Percentiles rank a stretch among this genome's conserved stretches.
Conservation (phyloP, 192 early-diverging fungal genomes). For the Coemansia sp. region DNA sequence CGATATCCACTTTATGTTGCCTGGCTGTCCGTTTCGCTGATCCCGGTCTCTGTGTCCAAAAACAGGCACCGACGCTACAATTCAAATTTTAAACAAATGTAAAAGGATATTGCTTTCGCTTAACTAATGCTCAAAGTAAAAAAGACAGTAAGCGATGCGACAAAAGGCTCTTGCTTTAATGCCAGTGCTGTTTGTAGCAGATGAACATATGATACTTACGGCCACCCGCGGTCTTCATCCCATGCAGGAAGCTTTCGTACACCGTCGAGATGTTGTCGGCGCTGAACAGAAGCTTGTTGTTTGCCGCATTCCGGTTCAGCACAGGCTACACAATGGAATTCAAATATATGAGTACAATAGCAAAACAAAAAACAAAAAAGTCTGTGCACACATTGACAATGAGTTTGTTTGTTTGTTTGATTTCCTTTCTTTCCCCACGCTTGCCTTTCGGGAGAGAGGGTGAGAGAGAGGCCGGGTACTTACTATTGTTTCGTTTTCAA, state of each 20-base stretch:
- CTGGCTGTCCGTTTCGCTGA: constrained; percentile 1
- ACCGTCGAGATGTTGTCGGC: constrained; percentile 60
- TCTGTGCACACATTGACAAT: background rate
- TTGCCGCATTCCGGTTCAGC: constrained; percentile 43
- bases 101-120: background rate
- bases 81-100: background rate
- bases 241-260: constrained; percentile 76
- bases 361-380: background rate
- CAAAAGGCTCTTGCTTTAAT: no score
- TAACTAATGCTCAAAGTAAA: no score
- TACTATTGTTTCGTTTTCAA: constrained; percentile 47
- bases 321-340: constrained; percentile 29
- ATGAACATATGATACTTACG: constrained; percentile 25
- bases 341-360: no score
- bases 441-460: no score
- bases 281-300: constrained; percentile 57
- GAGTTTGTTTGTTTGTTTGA: background rate
- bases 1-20: constrained; percentile 61
- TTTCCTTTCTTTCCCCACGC: no score
- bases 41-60: constrained; percentile 37
- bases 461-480: background rate
- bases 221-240: constrained; percentile 63
- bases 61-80: constrained; percentile 32
- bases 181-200: background rate
- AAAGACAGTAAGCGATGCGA: no score